Evolutionary conservation across 2,329 filamentous ascomycete species (phyloP).

Genomic region (Fusarium lyarnte): DNA sequence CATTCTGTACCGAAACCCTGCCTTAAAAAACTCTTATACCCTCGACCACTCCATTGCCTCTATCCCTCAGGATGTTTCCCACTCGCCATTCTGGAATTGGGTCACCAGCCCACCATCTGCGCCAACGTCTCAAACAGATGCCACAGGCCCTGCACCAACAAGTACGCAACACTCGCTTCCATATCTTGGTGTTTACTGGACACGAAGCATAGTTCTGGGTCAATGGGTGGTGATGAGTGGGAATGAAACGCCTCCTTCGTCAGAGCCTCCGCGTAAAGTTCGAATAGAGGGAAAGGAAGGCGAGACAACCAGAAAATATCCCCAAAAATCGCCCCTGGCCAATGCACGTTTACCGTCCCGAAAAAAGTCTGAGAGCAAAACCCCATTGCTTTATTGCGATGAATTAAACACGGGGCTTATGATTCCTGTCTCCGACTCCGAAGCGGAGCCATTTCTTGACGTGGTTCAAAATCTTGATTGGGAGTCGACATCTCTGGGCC

Average conservation of each 20-base stretch:
- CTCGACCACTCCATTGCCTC: conserved; percentile 47
- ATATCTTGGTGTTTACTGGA: conserved; percentile 51
- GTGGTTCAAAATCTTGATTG: conserved; percentile 57
- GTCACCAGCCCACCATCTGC: conserved; percentile 40
- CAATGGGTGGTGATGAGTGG: conserved; percentile 53
- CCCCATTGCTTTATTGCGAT: conserved; percentile 44
- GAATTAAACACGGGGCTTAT: conserved; percentile 48
- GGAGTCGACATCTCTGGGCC: conserved; percentile 57
- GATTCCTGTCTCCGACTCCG: conserved; percentile 49
- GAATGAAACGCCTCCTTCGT: conserved; percentile 48
- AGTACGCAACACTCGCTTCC: conserved; percentile 43
- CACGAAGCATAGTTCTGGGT: conserved; percentile 47
- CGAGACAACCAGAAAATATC: conserved; percentile 25
- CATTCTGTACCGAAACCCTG: conserved; percentile 52
- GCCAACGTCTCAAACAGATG: conserved; percentile 2
- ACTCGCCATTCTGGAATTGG: conserved; percentile 54
- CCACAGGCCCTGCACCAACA: background rate
- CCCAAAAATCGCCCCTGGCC: conserved; percentile 37
- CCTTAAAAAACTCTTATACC: conserved; percentile 44
- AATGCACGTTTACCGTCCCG: conserved; percentile 30
- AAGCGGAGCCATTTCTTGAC: conserved; percentile 51
- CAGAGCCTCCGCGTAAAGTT: conserved; percentile 47
- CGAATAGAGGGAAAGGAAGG: conserved; percentile 42
- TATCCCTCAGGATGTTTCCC: conserved; percentile 42
- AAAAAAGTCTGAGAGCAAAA: conserved; percentile 38